These are phyloP conservation scores for Avicennia marina DNA, from an alignment of 257 asterid species.

Conservation along the genomic window DNA sequence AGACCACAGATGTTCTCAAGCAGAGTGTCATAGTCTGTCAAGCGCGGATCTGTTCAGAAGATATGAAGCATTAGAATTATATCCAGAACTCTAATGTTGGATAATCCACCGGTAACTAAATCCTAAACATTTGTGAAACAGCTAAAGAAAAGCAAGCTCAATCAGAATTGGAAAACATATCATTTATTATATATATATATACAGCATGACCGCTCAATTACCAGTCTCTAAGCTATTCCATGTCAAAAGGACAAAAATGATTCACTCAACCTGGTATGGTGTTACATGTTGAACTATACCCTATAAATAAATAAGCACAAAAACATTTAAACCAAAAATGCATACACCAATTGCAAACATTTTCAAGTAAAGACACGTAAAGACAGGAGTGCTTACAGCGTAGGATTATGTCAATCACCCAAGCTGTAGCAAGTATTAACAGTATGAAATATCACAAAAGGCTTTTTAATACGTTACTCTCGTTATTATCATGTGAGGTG, in stretches of 20 bases:
- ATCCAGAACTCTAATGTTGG: background rate
- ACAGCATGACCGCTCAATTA: conserved; percentile 7
- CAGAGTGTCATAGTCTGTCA: conserved; percentile 93
- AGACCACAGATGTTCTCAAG: conserved; percentile 80
- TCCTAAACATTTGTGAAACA: conserved; percentile 4
- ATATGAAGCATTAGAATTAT: conserved; percentile 21
- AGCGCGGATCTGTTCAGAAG: conserved; percentile 81
- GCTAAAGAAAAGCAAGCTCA: conserved; percentile 1
- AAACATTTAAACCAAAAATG: background rate
- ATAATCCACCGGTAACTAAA: conserved; percentile 7
- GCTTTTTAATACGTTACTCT: no score
- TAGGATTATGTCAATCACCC: background rate
- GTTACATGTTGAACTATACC: conserved; percentile 6
- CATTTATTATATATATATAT: background rate
- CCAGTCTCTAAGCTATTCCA: conserved; percentile 6
- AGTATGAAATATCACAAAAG: no score
- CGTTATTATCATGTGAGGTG: no score
- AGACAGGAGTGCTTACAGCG: background rate
- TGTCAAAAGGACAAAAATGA: background rate
- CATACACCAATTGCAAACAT: background rate
- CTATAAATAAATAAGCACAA: background rate
- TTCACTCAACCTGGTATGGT: conserved; percentile 1
- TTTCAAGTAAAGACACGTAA: background rate
- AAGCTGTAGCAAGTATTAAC: no score
- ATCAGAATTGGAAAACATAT: background rate